These are phyloP conservation scores for Dothistroma pini DNA, from an alignment of 2,329 filamentous ascomycete species.

Conservation along the genomic window DNA sequence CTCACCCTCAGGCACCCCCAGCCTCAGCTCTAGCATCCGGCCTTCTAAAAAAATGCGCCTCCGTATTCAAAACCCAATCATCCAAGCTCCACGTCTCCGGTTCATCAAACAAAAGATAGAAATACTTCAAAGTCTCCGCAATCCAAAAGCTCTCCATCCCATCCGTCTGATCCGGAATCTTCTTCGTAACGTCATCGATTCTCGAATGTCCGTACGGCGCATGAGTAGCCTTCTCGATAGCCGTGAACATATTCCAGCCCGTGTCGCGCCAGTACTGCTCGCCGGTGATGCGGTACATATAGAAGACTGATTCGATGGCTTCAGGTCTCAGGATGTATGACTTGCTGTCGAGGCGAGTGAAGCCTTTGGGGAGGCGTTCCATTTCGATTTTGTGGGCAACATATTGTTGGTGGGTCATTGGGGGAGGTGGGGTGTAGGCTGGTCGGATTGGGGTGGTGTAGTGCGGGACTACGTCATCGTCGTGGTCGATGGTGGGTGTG, in stretches of 20 bases:
- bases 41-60: slow-evolving; percentile 49
- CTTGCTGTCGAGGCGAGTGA: slow-evolving; percentile 37
- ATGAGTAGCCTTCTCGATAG: slow-evolving; percentile 63
- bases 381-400: slow-evolving; percentile 36
- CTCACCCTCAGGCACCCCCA: not conserved
- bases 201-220: slow-evolving; percentile 67
- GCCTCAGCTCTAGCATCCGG: slow-evolving; percentile 8
- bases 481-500: slow-evolving; percentile 1
- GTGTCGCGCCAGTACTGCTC: slow-evolving; percentile 71
- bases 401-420: slow-evolving; percentile 32
- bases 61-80: slow-evolving; percentile 61
- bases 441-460: slow-evolving; percentile 1
- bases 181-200: slow-evolving; percentile 59
- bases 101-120: slow-evolving; percentile 74
- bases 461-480: slow-evolving; percentile 4
- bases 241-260: slow-evolving; percentile 81
- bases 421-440: slow-evolving; percentile 28
- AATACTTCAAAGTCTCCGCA: slow-evolving; percentile 89
- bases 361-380: slow-evolving; percentile 41
- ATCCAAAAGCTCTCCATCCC: slow-evolving; percentile 86
- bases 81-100: slow-evolving; percentile 64
- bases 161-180: slow-evolving; percentile 46
- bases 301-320: slow-evolving; percentile 83
- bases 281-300: slow-evolving; percentile 86
- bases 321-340: slow-evolving; percentile 58